A percentile compares a stretch with the other conserved stretches of the same genome.
Evolutionary conservation across 1,139 yeast genomes (phyloP).

Genomic region (Scheffersomyces illinoinensis): DNA sequence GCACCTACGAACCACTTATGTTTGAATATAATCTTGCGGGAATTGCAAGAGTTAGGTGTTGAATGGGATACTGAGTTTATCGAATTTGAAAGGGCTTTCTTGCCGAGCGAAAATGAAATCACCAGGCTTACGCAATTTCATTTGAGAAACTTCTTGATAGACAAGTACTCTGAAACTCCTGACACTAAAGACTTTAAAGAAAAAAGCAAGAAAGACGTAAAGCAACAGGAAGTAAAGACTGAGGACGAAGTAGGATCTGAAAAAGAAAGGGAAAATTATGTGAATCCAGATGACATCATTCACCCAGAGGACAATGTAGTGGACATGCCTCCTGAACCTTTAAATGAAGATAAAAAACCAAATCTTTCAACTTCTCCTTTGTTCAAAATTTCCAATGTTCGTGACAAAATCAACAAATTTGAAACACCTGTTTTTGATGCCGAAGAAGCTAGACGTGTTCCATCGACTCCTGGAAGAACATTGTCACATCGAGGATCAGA

Average conservation of each 20-base stretch:
- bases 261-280: background rate
- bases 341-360: background rate
- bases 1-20: slow-evolving; percentile 67
- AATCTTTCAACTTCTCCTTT: slow-evolving; percentile 17
- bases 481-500: slow-evolving; percentile 5
- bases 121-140: slow-evolving; percentile 90
- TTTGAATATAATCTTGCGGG: slow-evolving; percentile 67
- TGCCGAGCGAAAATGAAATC: slow-evolving; percentile 93
- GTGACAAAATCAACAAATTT: slow-evolving; percentile 28
- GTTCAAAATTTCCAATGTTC: slow-evolving; percentile 20
- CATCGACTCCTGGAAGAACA: slow-evolving; percentile 1
- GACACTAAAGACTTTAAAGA: background rate
- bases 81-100: slow-evolving; percentile 74
- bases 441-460: background rate
- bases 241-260: background rate
- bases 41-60: slow-evolving; percentile 79
- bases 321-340: slow-evolving; percentile 7
- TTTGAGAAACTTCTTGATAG: slow-evolving; percentile 70
- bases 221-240: slow-evolving; percentile 4
- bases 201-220: slow-evolving; percentile 1
- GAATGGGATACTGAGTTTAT: slow-evolving; percentile 86
- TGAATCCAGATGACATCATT: background rate
- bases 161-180: slow-evolving; percentile 38
- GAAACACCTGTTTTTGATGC: slow-evolving; percentile 14
- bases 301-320: background rate